Conservation (phyloP, 2,329 filamentous ascomycete genomes). For the Ascomycota sp. region DNA sequence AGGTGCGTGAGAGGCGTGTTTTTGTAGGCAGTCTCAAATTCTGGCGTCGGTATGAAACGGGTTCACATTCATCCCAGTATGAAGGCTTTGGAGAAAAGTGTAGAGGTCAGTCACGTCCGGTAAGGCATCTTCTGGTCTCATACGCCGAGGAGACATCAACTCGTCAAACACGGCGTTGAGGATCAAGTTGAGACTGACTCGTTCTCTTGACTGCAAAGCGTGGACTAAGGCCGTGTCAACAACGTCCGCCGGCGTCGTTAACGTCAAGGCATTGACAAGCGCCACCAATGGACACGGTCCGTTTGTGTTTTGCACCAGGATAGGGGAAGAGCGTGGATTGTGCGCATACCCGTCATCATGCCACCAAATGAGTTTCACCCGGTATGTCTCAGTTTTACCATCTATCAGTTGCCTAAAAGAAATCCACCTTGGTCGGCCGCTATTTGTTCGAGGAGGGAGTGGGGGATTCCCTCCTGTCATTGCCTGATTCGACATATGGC, state of each 20-base stretch:
- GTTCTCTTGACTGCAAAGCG: constrained; percentile 59
- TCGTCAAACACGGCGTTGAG: constrained; percentile 87
- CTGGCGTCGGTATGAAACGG: constrained; percentile 53
- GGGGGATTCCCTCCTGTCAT: constrained; percentile 10
- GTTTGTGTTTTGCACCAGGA: constrained; percentile 82
- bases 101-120: constrained; percentile 83
- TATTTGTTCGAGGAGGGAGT: constrained; percentile 16
- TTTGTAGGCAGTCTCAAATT: constrained; percentile 24
- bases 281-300: constrained; percentile 87
- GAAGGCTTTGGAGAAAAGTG: constrained; percentile 65
- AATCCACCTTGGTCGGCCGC: constrained; percentile 12
- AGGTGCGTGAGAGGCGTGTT: constrained; percentile 31
- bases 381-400: constrained; percentile 58
- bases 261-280: constrained; percentile 73
- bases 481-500: constrained; percentile 8
- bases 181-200: constrained; percentile 68
- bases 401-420: constrained; percentile 21
- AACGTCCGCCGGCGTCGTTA: constrained; percentile 51
- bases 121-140: constrained; percentile 39
- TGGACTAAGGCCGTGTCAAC: constrained; percentile 54
- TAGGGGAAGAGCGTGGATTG: constrained; percentile 59
- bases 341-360: constrained; percentile 38
- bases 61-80: constrained; percentile 97
- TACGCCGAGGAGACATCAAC: constrained; percentile 58
- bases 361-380: constrained; percentile 84